Percentiles rank a stretch among this genome's conserved stretches.
phyloP scores from a whole-genome alignment of 768 basidiomycete species.

The Trametes maxima region DNA sequence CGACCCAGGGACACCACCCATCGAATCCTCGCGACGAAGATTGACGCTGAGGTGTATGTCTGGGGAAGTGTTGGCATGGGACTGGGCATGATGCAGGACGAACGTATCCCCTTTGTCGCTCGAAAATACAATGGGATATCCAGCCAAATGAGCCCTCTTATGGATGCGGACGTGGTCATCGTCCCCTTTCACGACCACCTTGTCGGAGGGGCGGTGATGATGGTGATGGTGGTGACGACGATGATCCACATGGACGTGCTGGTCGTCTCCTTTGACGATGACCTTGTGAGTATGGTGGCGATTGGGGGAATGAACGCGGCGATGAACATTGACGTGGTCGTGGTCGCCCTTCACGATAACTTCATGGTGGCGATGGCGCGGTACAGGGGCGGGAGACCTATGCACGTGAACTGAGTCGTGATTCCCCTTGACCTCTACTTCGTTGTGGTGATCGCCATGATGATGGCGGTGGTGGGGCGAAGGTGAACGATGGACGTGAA shows the following conservation, averaged over 20 bases:
- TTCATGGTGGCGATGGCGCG: conserved; percentile 8
- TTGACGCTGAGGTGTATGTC: conserved; percentile 1
- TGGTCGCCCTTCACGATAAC: conserved; percentile 25
- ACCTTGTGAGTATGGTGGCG: conserved; percentile 10
- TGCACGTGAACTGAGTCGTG: conserved; percentile 17
- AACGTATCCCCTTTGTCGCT: background rate
- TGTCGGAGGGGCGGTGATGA: conserved; percentile 14
- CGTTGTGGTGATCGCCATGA: conserved; percentile 15
- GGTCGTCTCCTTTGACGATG: conserved; percentile 27
- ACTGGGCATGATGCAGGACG: background rate
- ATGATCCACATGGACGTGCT: conserved; percentile 27
- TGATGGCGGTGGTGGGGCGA: conserved; percentile 22
- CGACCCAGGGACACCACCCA: conserved; percentile 40
- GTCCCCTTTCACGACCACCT: conserved; percentile 5
- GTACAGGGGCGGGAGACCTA: conserved; percentile 13
- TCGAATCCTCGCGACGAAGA: conserved; percentile 11
- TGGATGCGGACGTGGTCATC: conserved; percentile 10
- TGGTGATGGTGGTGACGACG: conserved; percentile 13
- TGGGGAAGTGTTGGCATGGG: background rate
- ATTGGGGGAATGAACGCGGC: conserved; percentile 4
- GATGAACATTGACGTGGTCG: conserved; percentile 27
- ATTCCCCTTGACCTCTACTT: conserved; percentile 26
- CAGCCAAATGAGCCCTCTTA: background rate
- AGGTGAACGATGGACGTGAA: conserved; percentile 19
- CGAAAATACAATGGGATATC: background rate